These are phyloP conservation scores for Fusarium sp. DNA, from an alignment of 2,329 filamentous ascomycete species.

Conservation along the genomic window DNA sequence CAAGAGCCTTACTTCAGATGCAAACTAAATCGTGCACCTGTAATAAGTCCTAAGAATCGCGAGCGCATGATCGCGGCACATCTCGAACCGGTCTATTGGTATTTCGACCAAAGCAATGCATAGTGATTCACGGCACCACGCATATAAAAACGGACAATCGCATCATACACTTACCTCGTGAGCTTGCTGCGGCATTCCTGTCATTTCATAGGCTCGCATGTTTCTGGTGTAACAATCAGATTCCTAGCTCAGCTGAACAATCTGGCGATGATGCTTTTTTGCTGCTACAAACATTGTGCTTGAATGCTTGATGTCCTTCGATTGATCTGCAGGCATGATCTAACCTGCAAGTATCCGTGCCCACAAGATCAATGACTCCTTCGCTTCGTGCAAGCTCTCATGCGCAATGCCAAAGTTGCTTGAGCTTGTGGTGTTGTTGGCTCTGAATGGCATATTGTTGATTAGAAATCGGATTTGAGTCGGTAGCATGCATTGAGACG, in stretches of 20 bases:
- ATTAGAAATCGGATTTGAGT: not conserved
- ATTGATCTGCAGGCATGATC: not conserved
- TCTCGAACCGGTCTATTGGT: not conserved
- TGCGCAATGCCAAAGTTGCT: not conserved
- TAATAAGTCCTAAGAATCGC: not conserved
- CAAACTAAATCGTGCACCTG: not conserved
- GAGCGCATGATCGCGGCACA: not conserved
- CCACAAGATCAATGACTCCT: conserved; percentile 18
- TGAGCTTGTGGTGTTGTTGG: not conserved
- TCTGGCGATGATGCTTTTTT: not conserved
- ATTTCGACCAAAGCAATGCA: not conserved
- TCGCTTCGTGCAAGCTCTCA: conserved; percentile 5
- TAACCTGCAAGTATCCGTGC: conserved; percentile 18
- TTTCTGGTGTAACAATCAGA: conserved; percentile 2
- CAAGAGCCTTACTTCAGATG: not conserved
- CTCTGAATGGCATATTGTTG: not conserved
- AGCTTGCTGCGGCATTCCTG: conserved; percentile 5
- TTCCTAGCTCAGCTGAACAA: conserved; percentile 6
- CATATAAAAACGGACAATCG: conserved; percentile 5
- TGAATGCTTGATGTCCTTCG: not conserved
- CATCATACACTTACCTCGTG: conserved; percentile 19
- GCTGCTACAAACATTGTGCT: not conserved
- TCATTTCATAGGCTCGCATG: conserved; percentile 1
- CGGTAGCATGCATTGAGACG: conserved; percentile 1
- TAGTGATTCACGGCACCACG: not conserved